Percentiles rank a stretch among this genome's conserved stretches.
Evolutionary conservation across 1,284 basidiomycete genomes (phyloP).

Genomic region (Xanthoconium separans): DNA sequence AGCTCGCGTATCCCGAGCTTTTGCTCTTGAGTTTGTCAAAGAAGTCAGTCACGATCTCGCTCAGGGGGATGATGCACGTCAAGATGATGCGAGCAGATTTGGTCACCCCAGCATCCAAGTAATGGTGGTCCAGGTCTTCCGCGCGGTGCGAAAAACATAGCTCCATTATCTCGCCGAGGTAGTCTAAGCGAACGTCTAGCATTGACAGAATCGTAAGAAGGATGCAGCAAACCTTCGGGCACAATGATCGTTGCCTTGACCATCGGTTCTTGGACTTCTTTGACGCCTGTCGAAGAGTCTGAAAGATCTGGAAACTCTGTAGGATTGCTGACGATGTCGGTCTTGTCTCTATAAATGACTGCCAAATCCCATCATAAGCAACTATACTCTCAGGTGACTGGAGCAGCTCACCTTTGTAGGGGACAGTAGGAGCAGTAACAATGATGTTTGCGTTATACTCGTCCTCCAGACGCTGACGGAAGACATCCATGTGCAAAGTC

Average conservation of each 20-base stretch:
- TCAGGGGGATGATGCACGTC: slow-evolving; percentile 80
- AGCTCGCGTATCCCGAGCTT: slow-evolving; percentile 90
- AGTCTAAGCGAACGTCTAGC: slow-evolving; percentile 47
- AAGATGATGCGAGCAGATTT: slow-evolving; percentile 68
- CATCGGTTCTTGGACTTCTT: slow-evolving; percentile 83
- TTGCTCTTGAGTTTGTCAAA: slow-evolving; percentile 90
- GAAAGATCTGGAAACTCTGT: slow-evolving; percentile 86
- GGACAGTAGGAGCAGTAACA: slow-evolving; percentile 91
- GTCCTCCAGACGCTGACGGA: slow-evolving; percentile 94
- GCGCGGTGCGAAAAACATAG: slow-evolving; percentile 81
- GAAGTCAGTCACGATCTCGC: slow-evolving; percentile 91
- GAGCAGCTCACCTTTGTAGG: slow-evolving; percentile 71
- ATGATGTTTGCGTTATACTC: slow-evolving; percentile 92
- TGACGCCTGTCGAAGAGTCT: slow-evolving; percentile 63
- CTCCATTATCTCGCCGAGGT: slow-evolving; percentile 91
- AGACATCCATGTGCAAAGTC: slow-evolving; percentile 96
- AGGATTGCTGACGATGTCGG: slow-evolving; percentile 82
- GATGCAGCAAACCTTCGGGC: slow-evolving; percentile 68
- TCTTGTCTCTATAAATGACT: slow-evolving; percentile 77
- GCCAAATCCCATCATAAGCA: slow-evolving; percentile 9
- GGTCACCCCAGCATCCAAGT: slow-evolving; percentile 65
- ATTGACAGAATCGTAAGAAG: background rate
- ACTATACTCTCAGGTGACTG: background rate
- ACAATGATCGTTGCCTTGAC: slow-evolving; percentile 91
- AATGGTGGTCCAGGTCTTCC: slow-evolving; percentile 75